phyloP scores from a whole-genome alignment of 495 filamentous ascomycete species.

The Aspergillus saccharolyticus region DNA sequence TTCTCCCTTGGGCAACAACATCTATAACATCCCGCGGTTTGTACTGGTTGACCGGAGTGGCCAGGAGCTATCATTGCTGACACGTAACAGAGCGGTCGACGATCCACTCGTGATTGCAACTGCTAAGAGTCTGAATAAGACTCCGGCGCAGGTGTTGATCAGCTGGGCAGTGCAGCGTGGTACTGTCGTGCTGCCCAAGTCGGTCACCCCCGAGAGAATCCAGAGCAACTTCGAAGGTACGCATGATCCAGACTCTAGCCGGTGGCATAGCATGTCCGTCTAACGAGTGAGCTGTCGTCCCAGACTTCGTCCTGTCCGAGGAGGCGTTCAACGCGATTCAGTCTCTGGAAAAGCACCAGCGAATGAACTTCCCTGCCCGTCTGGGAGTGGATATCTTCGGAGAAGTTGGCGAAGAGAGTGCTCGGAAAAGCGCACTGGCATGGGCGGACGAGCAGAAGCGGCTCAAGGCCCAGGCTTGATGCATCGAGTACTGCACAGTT shows the following conservation, averaged over 20 bases:
- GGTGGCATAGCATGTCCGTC: not conserved
- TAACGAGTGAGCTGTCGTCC: not conserved
- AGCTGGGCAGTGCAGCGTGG: conserved; percentile 73
- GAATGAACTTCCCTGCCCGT: conserved; percentile 29
- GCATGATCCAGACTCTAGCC: not conserved
- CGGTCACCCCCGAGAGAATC: conserved; percentile 46
- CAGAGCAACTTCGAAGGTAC: conserved; percentile 42
- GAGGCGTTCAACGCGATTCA: conserved; percentile 32
- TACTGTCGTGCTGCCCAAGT: conserved; percentile 53
- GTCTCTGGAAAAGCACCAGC: conserved; percentile 22
- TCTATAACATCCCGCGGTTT: conserved; percentile 30
- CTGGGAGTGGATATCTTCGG: conserved; percentile 30
- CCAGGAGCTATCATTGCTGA: not conserved
- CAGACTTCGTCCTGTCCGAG: conserved; percentile 35
- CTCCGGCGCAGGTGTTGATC: conserved; percentile 63
- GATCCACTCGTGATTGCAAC: conserved; percentile 52
- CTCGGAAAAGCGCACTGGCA: conserved; percentile 9
- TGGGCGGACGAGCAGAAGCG: conserved; percentile 16
- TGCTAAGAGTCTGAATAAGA: conserved; percentile 58
- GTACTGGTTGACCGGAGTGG: not conserved
- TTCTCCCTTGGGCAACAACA: conserved; percentile 44
- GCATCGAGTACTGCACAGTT: not conserved
- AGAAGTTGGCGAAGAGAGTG: conserved; percentile 20
- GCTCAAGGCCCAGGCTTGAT: conserved; percentile 6
- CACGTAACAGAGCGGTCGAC: conserved; percentile 34